These are phyloP conservation scores for Cystobasidium onofrii DNA, from an alignment of 768 basidiomycete genomes.

Conservation along the genomic window DNA sequence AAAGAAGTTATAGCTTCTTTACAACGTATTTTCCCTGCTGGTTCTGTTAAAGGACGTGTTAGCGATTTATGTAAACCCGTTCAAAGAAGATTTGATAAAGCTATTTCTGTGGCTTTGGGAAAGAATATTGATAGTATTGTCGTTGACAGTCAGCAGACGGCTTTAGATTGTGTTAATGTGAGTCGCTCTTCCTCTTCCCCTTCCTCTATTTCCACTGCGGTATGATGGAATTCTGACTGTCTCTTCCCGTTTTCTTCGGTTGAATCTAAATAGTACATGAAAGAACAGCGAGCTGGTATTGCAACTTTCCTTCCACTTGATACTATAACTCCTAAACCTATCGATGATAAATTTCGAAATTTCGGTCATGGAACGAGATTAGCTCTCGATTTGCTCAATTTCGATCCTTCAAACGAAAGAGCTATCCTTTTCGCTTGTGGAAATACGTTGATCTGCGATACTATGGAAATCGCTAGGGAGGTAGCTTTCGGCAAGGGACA, in stretches of 20 bases:
- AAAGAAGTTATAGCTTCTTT: slow-evolving; percentile 77
- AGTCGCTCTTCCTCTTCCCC: slow-evolving; percentile 32
- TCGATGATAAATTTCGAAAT: slow-evolving; percentile 87
- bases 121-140: slow-evolving; percentile 92
- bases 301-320: slow-evolving; percentile 99
- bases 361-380: slow-evolving; percentile 79
- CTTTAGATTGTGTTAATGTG: slow-evolving; percentile 94
- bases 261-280: slow-evolving; percentile 63
- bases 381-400: slow-evolving; percentile 75
- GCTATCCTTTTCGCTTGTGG: slow-evolving; percentile 97
- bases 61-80: slow-evolving; percentile 92
- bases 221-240: background rate
- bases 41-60: slow-evolving; percentile 57
- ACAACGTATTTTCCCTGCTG: slow-evolving; percentile 83
- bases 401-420: slow-evolving; percentile 73
- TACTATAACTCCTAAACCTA: slow-evolving; percentile 84
- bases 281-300: slow-evolving; percentile 85
- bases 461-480: slow-evolving; percentile 81
- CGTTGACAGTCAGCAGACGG: slow-evolving; percentile 92
- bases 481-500: slow-evolving; percentile 90
- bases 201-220: too few relatives aligned
- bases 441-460: slow-evolving; percentile 87
- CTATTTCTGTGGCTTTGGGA: slow-evolving; percentile 83
- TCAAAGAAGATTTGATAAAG: slow-evolving; percentile 79
- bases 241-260: background rate